These are phyloP conservation scores for Thoreauomyces humboldtii DNA, from an alignment of 192 early-diverging fungal genomes.

Conservation along the genomic window DNA sequence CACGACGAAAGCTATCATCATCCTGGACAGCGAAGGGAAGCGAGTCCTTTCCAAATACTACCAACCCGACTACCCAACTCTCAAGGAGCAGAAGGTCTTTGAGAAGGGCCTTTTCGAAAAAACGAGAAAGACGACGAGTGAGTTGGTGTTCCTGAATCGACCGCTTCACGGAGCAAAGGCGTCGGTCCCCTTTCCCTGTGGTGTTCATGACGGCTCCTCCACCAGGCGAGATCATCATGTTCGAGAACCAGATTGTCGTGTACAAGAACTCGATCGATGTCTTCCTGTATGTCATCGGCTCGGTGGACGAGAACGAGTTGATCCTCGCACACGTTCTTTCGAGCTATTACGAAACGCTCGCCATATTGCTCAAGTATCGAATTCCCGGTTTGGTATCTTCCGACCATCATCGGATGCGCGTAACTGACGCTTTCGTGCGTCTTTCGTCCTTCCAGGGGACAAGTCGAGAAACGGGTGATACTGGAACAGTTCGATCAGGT, in stretches of 20 bases:
- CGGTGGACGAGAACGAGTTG: constrained; percentile 91
- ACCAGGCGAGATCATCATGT: constrained; percentile 85
- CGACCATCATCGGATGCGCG: neutral
- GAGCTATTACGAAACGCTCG: constrained; percentile 81
- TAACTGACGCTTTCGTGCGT: neutral
- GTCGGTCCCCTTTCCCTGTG: too few species aligned
- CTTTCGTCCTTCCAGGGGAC: constrained; percentile 55
- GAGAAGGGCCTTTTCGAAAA: constrained; percentile 91
- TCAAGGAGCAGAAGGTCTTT: constrained; percentile 87
- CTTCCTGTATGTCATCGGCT: constrained; percentile 88
- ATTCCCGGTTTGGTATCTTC: too few species aligned
- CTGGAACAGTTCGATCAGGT: constrained; percentile 91
- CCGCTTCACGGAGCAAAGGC: too few species aligned
- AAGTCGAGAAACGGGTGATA: constrained; percentile 86
- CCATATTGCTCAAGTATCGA: constrained; percentile 81
- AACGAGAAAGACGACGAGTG: constrained; percentile 77
- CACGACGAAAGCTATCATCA: constrained; percentile 81
- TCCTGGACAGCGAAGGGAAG: constrained; percentile 91
- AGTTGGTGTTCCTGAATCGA: too few species aligned
- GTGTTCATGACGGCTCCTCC: neutral
- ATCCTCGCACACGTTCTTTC: constrained; percentile 76
- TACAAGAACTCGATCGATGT: constrained; percentile 85
- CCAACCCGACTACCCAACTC: constrained; percentile 52
- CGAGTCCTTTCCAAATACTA: constrained; percentile 95
- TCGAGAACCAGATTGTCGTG: constrained; percentile 87